Evolutionary conservation across 2,329 filamentous ascomycete genomes (phyloP).

Genomic region (Ophiostoma quercus): DNA sequence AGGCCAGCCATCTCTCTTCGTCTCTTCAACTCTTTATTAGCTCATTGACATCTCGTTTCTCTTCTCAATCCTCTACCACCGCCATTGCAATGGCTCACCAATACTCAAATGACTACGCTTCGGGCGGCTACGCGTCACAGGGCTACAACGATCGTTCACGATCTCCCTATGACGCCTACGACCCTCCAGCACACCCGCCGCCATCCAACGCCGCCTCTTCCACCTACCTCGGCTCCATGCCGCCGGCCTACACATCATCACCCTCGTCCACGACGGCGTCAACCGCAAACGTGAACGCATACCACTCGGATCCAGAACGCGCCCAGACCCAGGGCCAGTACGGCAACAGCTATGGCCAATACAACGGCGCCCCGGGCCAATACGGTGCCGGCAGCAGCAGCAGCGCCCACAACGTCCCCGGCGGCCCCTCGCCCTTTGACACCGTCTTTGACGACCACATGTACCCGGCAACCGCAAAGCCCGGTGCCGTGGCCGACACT

Average conservation of each 20-base stretch:
- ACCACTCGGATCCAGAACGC: conserved; percentile 33
- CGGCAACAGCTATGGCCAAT: conserved; percentile 32
- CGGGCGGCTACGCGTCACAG: conserved; percentile 30
- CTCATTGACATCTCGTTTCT: neutral
- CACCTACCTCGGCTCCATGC: conserved; percentile 28
- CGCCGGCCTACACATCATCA: conserved; percentile 31
- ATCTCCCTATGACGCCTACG: conserved; percentile 31
- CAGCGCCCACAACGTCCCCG: conserved; percentile 24
- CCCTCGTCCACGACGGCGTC: conserved; percentile 25
- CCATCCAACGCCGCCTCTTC: conserved; percentile 14
- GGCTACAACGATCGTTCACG: conserved; percentile 20
- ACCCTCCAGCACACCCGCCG: conserved; percentile 29
- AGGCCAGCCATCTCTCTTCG: too few species aligned
- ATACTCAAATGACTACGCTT: conserved; percentile 37
- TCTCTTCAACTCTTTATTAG: neutral
- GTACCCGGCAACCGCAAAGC: conserved; percentile 50
- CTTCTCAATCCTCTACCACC: neutral
- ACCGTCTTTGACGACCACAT: conserved; percentile 63
- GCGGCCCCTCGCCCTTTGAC: conserved; percentile 48
- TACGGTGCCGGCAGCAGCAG: conserved; percentile 26
- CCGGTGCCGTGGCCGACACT: conserved; percentile 45
- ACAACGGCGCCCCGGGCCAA: neutral
- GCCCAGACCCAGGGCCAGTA: conserved; percentile 32
- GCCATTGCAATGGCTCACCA: conserved; percentile 29
- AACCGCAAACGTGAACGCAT: conserved; percentile 36